Percentiles rank a stretch among this genome's conserved stretches.
phyloP scores from a whole-genome alignment of 169 alveolate species.

The Plasmodium gaboni region DNA sequence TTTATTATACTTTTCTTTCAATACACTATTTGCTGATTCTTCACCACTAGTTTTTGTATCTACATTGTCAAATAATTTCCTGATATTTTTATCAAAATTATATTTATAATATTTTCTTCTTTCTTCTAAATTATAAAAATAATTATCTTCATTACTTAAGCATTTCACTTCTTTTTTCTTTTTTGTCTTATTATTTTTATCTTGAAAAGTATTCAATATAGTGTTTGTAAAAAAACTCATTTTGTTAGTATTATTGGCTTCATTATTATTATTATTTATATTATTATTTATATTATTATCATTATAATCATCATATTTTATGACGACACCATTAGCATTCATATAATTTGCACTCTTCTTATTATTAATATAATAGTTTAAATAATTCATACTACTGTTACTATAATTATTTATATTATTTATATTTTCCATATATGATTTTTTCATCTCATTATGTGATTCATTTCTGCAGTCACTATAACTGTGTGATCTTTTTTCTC shows the following conservation, averaged over 20 bases:
- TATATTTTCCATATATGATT: not conserved
- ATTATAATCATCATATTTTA: constrained; percentile 18
- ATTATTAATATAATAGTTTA: constrained; percentile 2
- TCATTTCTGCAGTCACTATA: constrained; percentile 8
- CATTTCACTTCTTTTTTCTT: constrained; percentile 7
- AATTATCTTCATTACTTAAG: not conserved
- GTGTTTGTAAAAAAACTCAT: not conserved
- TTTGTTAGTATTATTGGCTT: constrained; percentile 13
- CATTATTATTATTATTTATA: not conserved
- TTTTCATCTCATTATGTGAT: not conserved
- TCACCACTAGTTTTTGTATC: constrained; percentile 55
- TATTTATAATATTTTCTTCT: constrained; percentile 8
- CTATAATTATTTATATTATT: not conserved
- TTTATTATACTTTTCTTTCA: constrained; percentile 40
- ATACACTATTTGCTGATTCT: constrained; percentile 58
- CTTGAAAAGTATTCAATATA: constrained; percentile 1
- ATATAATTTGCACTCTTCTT: not conserved
- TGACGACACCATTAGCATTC: constrained; percentile 14
- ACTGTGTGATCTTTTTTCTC: constrained; percentile 25
- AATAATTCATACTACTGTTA: not conserved
- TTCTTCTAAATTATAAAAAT: constrained; percentile 36
- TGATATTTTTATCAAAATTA: constrained; percentile 28
- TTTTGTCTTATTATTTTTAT: not conserved
- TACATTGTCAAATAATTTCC: constrained; percentile 19
- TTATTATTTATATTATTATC: constrained; percentile 8